A percentile compares a stretch with the other conserved stretches of the same genome.
phyloP scores from a whole-genome alignment of 352 stramenopile species.

The Peronospora destructor region DNA sequence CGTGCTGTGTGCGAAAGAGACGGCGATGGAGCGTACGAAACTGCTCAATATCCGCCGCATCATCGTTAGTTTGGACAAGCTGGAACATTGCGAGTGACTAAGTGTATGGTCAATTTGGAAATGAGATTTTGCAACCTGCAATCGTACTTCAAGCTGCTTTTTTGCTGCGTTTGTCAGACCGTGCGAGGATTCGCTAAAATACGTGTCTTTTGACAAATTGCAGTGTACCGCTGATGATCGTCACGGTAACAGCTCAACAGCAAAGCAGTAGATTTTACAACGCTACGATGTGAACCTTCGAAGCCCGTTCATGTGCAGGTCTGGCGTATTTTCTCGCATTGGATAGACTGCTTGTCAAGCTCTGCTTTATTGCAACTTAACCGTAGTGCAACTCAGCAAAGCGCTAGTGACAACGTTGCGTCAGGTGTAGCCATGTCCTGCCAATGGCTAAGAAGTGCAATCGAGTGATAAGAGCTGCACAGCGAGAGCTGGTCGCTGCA shows the following conservation, averaged over 20 bases:
- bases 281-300: neutral
- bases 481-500: neutral
- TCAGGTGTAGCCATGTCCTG: constrained; percentile 3
- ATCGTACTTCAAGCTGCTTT: no score
- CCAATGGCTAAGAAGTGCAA: no score
- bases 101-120: no score
- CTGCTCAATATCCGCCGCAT: constrained; percentile 31
- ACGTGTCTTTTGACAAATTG: constrained; percentile 1
- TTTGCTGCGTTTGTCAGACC: constrained; percentile 4
- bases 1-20: constrained; percentile 19
- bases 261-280: constrained; percentile 6
- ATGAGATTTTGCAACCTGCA: no score
- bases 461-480: neutral
- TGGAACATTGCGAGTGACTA: constrained; percentile 11
- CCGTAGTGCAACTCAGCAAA: neutral
- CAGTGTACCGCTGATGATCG: neutral
- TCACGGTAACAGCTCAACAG: neutral
- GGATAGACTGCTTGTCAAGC: no score
- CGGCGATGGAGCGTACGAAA: constrained; percentile 34
- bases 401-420: neutral
- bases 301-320: no score
- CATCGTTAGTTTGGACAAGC: constrained; percentile 4
- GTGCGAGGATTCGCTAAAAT: constrained; percentile 3
- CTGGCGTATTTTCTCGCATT: neutral
- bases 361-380: constrained; percentile 1